Evolutionary conservation across 495 filamentous ascomycete genomes (phyloP).

Genomic region (Paragyromitra xinjiangensis): DNA sequence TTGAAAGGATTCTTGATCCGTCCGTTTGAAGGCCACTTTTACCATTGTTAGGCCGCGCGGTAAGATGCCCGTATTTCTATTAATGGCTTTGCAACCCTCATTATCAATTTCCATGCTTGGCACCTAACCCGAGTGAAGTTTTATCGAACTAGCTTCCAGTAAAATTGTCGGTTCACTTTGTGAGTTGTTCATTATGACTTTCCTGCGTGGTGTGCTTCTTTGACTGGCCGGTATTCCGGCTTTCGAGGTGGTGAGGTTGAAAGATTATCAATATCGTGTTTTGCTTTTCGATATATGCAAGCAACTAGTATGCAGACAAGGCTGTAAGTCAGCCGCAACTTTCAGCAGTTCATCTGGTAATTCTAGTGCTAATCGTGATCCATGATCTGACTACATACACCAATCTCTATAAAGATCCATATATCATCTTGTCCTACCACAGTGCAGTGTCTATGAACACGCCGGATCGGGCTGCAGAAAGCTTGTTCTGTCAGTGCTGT

Average conservation of each 20-base stretch:
- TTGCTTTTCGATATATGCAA: constrained; percentile 41
- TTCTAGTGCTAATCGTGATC: constrained; percentile 31
- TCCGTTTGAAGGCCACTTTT: constrained; percentile 16
- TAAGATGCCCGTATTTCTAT: constrained; percentile 41
- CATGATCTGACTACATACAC: constrained; percentile 24
- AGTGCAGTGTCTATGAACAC: constrained; percentile 21
- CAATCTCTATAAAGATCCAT: constrained; percentile 35
- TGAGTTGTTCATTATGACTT: constrained; percentile 52
- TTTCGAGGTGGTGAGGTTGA: constrained; percentile 34
- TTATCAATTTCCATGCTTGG: constrained; percentile 30
- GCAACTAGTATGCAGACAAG: constrained; percentile 25
- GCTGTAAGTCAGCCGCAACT: constrained; percentile 47
- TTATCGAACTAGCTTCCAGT: constrained; percentile 27
- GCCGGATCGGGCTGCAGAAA: constrained; percentile 44
- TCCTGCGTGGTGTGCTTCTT: constrained; percentile 31
- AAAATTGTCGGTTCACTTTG: constrained; percentile 23
- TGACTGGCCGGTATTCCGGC: constrained; percentile 29
- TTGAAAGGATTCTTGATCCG: constrained; percentile 25
- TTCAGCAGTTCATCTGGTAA: constrained; percentile 43
- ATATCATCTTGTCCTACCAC: constrained; percentile 39
- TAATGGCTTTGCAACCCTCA: constrained; percentile 41
- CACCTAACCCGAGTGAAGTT: constrained; percentile 5
- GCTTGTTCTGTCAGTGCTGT: constrained; percentile 40
- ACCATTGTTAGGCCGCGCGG: constrained; percentile 31
- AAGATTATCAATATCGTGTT: constrained; percentile 25